Conservation (phyloP, 805 yeast genomes). For the Danielia oregonensis region DNA sequence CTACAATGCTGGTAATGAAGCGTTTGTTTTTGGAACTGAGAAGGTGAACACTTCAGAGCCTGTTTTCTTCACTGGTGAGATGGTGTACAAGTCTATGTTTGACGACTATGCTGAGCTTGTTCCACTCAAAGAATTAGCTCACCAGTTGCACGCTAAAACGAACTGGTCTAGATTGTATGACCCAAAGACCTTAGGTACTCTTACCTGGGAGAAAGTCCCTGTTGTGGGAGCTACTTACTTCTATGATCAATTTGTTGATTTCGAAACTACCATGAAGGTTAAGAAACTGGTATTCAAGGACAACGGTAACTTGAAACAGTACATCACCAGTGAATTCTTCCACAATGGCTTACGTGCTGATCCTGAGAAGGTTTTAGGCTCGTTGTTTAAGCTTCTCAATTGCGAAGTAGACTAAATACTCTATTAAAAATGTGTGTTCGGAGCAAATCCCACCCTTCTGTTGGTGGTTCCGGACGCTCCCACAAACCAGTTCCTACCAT, state of each 20-base stretch:
- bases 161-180: slow-evolving; percentile 40
- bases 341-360: slow-evolving; percentile 48
- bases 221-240: slow-evolving; percentile 49
- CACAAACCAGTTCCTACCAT: slow-evolving; percentile 30
- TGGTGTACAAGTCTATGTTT: slow-evolving; percentile 50
- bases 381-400: slow-evolving; percentile 37
- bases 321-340: slow-evolving; percentile 46
- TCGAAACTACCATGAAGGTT: slow-evolving; percentile 36
- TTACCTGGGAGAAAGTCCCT: slow-evolving; percentile 36
- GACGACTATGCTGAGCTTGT: slow-evolving; percentile 45
- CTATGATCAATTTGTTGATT: slow-evolving; percentile 52
- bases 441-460: slow-evolving; percentile 35
- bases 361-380: slow-evolving; percentile 36
- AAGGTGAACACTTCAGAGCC: slow-evolving; percentile 14
- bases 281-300: slow-evolving; percentile 24
- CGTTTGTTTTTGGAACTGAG: slow-evolving; percentile 20
- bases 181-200: slow-evolving; percentile 19
- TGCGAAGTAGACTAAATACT: slow-evolving; percentile 33
- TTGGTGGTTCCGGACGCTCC: slow-evolving; percentile 20
- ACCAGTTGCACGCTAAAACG: slow-evolving; percentile 28
- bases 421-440: slow-evolving; percentile 18
- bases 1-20: slow-evolving; percentile 19
- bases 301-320: slow-evolving; percentile 36
- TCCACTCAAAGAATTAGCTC: slow-evolving; percentile 38
- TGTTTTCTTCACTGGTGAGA: slow-evolving; percentile 51